phyloP scores from a whole-genome alignment of 192 early-diverging fungal species.

The Mortierella hygrophila region DNA sequence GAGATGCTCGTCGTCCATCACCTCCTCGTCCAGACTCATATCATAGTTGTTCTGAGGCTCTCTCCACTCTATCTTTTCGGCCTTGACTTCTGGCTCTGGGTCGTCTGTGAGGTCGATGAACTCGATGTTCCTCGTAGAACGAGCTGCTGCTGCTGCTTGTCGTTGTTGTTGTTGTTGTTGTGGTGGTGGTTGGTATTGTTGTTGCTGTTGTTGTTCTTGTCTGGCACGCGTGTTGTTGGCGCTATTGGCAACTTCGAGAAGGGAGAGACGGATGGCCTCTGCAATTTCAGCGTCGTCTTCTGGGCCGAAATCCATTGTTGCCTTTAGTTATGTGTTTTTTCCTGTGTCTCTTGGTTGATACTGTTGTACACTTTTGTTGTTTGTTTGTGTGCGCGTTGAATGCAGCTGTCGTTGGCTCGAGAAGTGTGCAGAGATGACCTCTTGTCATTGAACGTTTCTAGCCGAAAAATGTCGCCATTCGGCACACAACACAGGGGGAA shows the following conservation, averaged over 20 bases:
- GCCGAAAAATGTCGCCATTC: too few species aligned
- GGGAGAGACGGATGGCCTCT: slow-evolving; percentile 47
- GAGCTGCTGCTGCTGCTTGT: background rate
- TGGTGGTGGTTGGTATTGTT: background rate
- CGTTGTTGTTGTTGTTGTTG: background rate
- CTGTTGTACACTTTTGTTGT: background rate
- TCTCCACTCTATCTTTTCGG: background rate
- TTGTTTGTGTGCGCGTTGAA: background rate
- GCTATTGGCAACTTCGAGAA: slow-evolving; percentile 15
- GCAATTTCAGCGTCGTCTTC: slow-evolving; percentile 32
- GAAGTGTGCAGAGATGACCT: too few species aligned
- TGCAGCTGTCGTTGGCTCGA: too few species aligned
- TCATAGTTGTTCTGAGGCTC: background rate
- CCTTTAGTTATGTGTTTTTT: background rate
- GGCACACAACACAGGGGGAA: too few species aligned
- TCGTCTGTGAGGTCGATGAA: slow-evolving; percentile 44
- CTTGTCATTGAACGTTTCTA: too few species aligned
- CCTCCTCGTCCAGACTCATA: background rate
- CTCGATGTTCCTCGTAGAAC: background rate
- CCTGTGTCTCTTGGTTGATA: background rate
- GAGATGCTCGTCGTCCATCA: background rate
- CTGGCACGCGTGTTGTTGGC: background rate
- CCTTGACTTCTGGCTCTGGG: slow-evolving; percentile 13
- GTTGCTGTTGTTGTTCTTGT: background rate
- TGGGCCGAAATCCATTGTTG: slow-evolving; percentile 22